These are phyloP conservation scores for Cyberlindnera bimundalis DNA, from an alignment of 805 yeast genomes.

Conservation along the genomic window DNA sequence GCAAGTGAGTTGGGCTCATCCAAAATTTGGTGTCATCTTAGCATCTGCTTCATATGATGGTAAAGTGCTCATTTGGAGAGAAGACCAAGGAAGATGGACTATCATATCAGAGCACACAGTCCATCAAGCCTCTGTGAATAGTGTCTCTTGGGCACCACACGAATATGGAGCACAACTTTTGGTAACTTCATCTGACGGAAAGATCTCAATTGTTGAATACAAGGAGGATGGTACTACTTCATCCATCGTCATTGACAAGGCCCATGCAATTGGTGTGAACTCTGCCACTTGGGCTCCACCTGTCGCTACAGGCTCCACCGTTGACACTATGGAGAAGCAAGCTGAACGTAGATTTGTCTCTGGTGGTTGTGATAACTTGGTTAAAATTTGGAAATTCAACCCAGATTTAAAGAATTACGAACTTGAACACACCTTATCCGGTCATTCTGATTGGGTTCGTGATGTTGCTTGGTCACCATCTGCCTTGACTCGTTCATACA, in stretches of 20 bases:
- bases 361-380: slow-evolving; percentile 93
- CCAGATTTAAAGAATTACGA: slow-evolving; percentile 52
- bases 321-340: slow-evolving; percentile 31
- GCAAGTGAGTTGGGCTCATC: slow-evolving; percentile 99
- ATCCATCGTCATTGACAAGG: slow-evolving; percentile 49
- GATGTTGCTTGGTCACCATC: slow-evolving; percentile 99
- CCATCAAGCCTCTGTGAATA: slow-evolving; percentile 92
- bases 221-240: slow-evolving; percentile 81
- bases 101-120: slow-evolving; percentile 81
- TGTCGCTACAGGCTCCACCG: slow-evolving; percentile 31
- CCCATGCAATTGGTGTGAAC: slow-evolving; percentile 93
- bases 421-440: slow-evolving; percentile 74
- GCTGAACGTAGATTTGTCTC: slow-evolving; percentile 76
- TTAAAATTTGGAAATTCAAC: slow-evolving; percentile 83
- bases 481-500: slow-evolving; percentile 76
- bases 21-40: slow-evolving; percentile 90
- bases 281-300: slow-evolving; percentile 94
- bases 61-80: slow-evolving; percentile 90
- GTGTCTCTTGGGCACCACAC: slow-evolving; percentile 96
- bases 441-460: slow-evolving; percentile 98
- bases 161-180: slow-evolving; percentile 91
- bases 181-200: slow-evolving; percentile 92
- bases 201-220: slow-evolving; percentile 85
- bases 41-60: slow-evolving; percentile 97
- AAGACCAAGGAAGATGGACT: slow-evolving; percentile 78